Evolutionary conservation across 345 rosid species (phyloP).

Genomic region (Salix koriyanagi): DNA sequence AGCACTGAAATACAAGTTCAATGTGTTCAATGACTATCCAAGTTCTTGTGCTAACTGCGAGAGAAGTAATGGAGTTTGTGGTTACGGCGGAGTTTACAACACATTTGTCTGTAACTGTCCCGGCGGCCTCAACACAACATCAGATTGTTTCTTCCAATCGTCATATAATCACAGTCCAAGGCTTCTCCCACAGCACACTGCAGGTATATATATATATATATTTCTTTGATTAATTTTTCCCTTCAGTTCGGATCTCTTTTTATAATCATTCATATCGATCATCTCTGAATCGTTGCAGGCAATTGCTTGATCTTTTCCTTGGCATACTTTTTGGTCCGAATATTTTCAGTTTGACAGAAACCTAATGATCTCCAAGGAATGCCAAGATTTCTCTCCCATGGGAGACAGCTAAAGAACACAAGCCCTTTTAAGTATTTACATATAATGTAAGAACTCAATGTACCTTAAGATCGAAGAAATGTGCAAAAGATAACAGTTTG

Average conservation of each 20-base stretch:
- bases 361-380: background rate
- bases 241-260: conserved; percentile 21
- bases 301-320: conserved; percentile 11
- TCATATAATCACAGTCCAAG: conserved; percentile 29
- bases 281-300: conserved; percentile 21
- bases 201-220: conserved; percentile 12
- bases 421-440: background rate
- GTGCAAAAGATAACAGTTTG: background rate
- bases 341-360: background rate
- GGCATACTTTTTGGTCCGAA: conserved; percentile 19
- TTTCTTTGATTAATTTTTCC: background rate
- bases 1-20: conserved; percentile 74
- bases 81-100: conserved; percentile 43
- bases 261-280: background rate
- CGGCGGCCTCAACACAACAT: conserved; percentile 59
- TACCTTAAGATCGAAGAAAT: conserved; percentile 10
- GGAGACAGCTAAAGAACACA: too few relatives aligned
- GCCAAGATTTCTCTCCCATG: background rate
- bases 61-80: conserved; percentile 77
- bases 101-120: conserved; percentile 69
- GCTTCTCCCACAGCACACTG: conserved; percentile 23
- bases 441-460: background rate
- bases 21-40: conserved; percentile 71
- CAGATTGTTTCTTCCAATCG: conserved; percentile 58
- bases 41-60: conserved; percentile 61